Conservation (phyloP, 345 rosid genomes). For the Gossypium arboreum region DNA sequence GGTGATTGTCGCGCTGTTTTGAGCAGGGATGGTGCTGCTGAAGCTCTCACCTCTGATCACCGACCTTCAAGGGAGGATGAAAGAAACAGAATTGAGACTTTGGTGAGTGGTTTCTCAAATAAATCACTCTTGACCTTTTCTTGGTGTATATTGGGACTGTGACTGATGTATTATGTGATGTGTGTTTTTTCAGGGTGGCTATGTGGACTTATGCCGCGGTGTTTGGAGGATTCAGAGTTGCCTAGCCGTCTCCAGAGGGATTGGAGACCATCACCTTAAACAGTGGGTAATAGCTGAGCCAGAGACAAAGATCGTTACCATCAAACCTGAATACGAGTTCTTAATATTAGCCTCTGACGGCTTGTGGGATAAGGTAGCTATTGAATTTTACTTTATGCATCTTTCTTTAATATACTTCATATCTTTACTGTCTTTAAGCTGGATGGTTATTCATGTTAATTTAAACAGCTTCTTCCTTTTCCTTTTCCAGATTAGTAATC, state of each 20-base stretch:
- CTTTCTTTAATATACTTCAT: background rate
- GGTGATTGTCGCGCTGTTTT: slow-evolving; percentile 94
- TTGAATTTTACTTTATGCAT: background rate
- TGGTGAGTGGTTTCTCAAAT: slow-evolving; percentile 39
- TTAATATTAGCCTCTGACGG: slow-evolving; percentile 86
- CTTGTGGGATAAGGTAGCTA: slow-evolving; percentile 73
- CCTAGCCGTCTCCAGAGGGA: slow-evolving; percentile 77
- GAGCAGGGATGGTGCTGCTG: slow-evolving; percentile 64
- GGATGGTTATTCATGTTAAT: background rate
- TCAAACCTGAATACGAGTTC: slow-evolving; percentile 61
- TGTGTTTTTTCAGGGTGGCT: slow-evolving; percentile 56
- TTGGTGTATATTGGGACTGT: background rate
- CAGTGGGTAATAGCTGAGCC: slow-evolving; percentile 82
- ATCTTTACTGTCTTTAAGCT: background rate
- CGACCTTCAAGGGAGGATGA: slow-evolving; percentile 80
- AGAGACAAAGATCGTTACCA: slow-evolving; percentile 48
- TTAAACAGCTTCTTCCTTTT: slow-evolving; percentile 5
- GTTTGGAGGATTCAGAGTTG: slow-evolving; percentile 86
- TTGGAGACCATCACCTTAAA: slow-evolving; percentile 71
- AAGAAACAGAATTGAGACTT: slow-evolving; percentile 52
- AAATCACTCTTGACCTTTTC: background rate
- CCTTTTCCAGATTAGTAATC: slow-evolving; percentile 51
- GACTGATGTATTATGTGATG: slow-evolving; percentile 3
- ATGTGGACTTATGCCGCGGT: slow-evolving; percentile 60
- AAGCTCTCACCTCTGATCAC: slow-evolving; percentile 83